These are phyloP conservation scores for Cladophialophora immunda DNA, from an alignment of 2,329 filamentous ascomycete species.

Conservation along the genomic window DNA sequence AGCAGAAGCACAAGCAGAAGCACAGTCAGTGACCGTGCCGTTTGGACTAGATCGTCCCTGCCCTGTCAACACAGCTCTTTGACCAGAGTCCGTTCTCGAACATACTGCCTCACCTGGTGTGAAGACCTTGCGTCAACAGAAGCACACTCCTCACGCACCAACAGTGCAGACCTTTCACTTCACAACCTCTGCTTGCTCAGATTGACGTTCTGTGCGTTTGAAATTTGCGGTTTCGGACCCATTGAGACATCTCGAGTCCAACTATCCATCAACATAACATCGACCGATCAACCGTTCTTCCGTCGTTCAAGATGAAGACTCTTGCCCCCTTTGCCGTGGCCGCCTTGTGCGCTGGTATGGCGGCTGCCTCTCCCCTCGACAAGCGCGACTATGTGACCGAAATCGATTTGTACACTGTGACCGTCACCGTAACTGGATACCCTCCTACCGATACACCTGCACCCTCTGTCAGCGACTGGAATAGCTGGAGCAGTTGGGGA, in stretches of 20 bases:
- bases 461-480: constrained; percentile 8
- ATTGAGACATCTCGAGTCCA: constrained; percentile 12
- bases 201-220: not conserved
- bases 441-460: constrained; percentile 22
- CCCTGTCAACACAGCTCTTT: constrained; percentile 32
- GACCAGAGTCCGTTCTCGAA: constrained; percentile 30
- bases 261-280: constrained; percentile 5
- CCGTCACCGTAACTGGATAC: constrained; percentile 46
- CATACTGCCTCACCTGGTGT: constrained; percentile 36
- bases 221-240: not conserved
- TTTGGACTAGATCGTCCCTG: constrained; percentile 29
- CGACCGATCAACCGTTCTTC: constrained; percentile 22
- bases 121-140: constrained; percentile 32
- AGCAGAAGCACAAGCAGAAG: constrained; percentile 21
- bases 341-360: constrained; percentile 49
- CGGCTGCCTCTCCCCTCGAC: constrained; percentile 46
- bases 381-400: constrained; percentile 49
- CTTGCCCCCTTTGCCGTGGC: constrained; percentile 43
- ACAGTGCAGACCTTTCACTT: constrained; percentile 18
- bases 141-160: constrained; percentile 27
- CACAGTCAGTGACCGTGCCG: constrained; percentile 38
- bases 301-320: constrained; percentile 33
- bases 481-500: constrained; percentile 3
- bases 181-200: not conserved
- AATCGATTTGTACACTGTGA: constrained; percentile 44